Base-by-base conservation (phyloP, 1,139 yeast genomes). In the Citeromyces siamensis region DNA sequence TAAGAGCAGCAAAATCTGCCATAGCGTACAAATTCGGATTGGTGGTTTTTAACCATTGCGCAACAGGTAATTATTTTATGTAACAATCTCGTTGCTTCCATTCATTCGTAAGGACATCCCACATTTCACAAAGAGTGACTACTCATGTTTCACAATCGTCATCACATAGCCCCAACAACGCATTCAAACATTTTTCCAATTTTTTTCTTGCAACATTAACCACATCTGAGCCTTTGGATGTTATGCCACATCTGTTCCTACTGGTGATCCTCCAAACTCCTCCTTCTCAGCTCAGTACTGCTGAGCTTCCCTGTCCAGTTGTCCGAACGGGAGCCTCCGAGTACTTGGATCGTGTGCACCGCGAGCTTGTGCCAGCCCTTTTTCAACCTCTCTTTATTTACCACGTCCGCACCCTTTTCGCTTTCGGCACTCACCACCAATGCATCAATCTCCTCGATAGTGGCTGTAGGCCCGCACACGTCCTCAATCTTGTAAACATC, bases 391-490 rank as follows among this genome's bases (percentile, higher is more conserved):
- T 66, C 65, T 12, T 72, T 61, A 50, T 90, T 90, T 33, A 93
- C 78, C 44, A 64, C 64, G 0, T 61, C 69, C 0, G 85, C 97
- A 4, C 98, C 98, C 13, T 67, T 53, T 0, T 66, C 59, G 0
- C 96, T 81, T 50, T 93, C 98, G 33, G 72, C 65, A 46, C 95
- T 83, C 6, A 90, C 75, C 0, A 88, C 75, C 39, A 93, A 66
- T 0, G 86, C 81, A 46, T 86, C 81, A 33, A 93, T 84, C 31
- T 75, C 77, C 17, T 66, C 65, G 3, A 82, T 65, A n/a, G 69
- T 66, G 0, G 88, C 95, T 0, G 98, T 86, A 2, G 98, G 98
- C 0, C 99, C 99, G 57, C 94, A 86, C 1, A 88, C 70, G 53
- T 93, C 98, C 42, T 75, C 70, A 31, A 93, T 76, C 47, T 80